Evolutionary conservation across 352 stramenopile genomes (phyloP).

Genomic region (Thalassiosira hispida): DNA sequence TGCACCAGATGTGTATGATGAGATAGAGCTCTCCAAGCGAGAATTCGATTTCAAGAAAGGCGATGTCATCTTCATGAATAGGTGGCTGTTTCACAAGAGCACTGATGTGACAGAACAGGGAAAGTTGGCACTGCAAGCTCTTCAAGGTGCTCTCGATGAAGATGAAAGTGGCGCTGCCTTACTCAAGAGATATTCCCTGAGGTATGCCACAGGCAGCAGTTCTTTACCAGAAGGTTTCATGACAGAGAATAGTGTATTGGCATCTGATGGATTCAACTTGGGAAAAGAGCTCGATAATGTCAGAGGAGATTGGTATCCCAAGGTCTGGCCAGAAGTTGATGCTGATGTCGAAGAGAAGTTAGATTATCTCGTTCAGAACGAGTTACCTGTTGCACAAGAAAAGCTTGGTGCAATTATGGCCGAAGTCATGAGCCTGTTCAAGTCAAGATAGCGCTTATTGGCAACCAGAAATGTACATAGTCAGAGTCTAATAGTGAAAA

Average conservation of each 20-base stretch:
- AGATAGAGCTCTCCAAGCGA: conserved; percentile 28
- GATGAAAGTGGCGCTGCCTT: background rate
- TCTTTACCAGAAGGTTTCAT: conserved; percentile 24
- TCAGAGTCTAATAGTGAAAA: too few relatives aligned
- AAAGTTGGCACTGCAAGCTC: conserved; percentile 6
- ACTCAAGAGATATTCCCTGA: conserved; percentile 33
- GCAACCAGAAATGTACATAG: too few relatives aligned
- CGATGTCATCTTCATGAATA: conserved; percentile 44
- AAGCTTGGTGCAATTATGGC: conserved; percentile 27
- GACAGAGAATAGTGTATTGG: conserved; percentile 26
- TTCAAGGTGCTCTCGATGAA: background rate
- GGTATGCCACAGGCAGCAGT: conserved; percentile 18
- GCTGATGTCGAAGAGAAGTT: conserved; percentile 21
- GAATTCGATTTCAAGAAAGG: conserved; percentile 42
- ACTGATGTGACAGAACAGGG: conserved; percentile 30
- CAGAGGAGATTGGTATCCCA: conserved; percentile 33
- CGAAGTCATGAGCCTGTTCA: conserved; percentile 19
- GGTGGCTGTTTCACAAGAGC: conserved; percentile 45
- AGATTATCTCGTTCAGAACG: background rate
- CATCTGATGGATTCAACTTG: conserved; percentile 16
- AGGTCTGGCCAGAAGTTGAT: conserved; percentile 14
- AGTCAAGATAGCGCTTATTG: background rate
- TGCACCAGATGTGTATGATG: conserved; percentile 22
- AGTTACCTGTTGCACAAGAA: conserved; percentile 21
- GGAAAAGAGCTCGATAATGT: conserved; percentile 31